These are phyloP conservation scores for Purpureocillium lavendulum DNA, from an alignment of 2,329 filamentous ascomycete genomes.

Conservation along the genomic window DNA sequence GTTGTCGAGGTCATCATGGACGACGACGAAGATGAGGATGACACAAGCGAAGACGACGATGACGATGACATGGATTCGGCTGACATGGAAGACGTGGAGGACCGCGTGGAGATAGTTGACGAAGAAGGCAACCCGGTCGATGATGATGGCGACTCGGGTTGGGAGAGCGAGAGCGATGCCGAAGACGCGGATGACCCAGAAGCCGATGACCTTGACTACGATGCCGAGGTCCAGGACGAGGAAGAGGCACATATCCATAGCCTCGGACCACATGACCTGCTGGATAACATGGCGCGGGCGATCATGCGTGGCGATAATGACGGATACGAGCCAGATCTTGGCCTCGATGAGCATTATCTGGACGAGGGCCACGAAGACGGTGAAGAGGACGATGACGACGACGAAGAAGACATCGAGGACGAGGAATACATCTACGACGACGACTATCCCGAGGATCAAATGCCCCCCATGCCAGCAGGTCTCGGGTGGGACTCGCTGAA, in stretches of 20 bases:
- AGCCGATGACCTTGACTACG: conserved; percentile 45
- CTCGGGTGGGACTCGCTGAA: too few species aligned
- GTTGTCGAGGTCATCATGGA: conserved; percentile 75
- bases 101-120: conserved; percentile 50
- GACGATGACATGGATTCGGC: conserved; percentile 35
- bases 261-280: conserved; percentile 34
- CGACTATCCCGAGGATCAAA: conserved; percentile 34
- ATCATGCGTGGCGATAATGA: conserved; percentile 42
- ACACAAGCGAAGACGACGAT: conserved; percentile 50
- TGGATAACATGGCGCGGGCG: conserved; percentile 48
- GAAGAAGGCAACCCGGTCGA: conserved; percentile 52
- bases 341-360: conserved; percentile 43
- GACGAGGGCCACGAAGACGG: conserved; percentile 54
- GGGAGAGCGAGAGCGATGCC: conserved; percentile 53
- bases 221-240: conserved; percentile 45
- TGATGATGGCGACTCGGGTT: conserved; percentile 51
- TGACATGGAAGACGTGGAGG: conserved; percentile 44
- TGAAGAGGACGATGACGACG: conserved; percentile 49
- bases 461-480: conserved; percentile 27
- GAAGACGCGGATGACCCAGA: conserved; percentile 46
- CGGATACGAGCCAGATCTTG: conserved; percentile 42
- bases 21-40: conserved; percentile 55
- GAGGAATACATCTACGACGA: conserved; percentile 56
- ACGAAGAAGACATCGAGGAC: conserved; percentile 65
- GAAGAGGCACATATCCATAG: conserved; percentile 40